Evolutionary conservation across 257 asterid genomes (phyloP), one percentile per base, ranked within the genome.

Genomic region (Salvia splendens): DNA sequence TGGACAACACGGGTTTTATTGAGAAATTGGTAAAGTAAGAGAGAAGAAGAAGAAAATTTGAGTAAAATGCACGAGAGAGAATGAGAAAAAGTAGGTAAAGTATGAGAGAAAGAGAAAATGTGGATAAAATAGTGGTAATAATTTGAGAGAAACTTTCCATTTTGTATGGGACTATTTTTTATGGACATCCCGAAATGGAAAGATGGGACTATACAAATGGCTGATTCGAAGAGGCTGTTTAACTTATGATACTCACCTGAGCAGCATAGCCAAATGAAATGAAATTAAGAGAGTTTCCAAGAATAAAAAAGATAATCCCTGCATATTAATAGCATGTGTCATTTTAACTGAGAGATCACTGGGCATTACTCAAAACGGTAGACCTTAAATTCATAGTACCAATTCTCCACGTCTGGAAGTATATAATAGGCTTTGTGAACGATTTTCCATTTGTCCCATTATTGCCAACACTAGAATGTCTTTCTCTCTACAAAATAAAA

Each of bases 251-350:
- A 73, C 96, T 79, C 62, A 92, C 98, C 96, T 89, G 98, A 70
- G 98, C 98, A 61, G 98, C 98, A 76, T 89, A 92, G 71, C 98
- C 98, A 72, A 92, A 92, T 15, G 98, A 92, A 73, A 92, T 62
- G 85, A 92, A 92, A 82, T 92, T 92, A 75, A 92, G 97, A 82
- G 89, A 83, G 77, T 92, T 89, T 54, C 98, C 98, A 67, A 92
- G 73, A 70, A 84, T 81, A 67, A 92, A 92, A 75, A 91, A 89
- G 14, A 85, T 69, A 73, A 89, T 84, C 66, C 97, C 98, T 92
- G 89, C 84, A 79, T 61, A 70, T 57, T 61, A 58, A 75, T 55
- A 62, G 16, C 53, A 75, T 51, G 32, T 47, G 65, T 61, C 46
- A 69, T 52, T 20, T 41, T 5, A 5, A 71, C 38, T 38, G 33